These are phyloP conservation scores for Xylaria cubensis DNA, from an alignment of 495 filamentous ascomycete species.

Conservation along the genomic window DNA sequence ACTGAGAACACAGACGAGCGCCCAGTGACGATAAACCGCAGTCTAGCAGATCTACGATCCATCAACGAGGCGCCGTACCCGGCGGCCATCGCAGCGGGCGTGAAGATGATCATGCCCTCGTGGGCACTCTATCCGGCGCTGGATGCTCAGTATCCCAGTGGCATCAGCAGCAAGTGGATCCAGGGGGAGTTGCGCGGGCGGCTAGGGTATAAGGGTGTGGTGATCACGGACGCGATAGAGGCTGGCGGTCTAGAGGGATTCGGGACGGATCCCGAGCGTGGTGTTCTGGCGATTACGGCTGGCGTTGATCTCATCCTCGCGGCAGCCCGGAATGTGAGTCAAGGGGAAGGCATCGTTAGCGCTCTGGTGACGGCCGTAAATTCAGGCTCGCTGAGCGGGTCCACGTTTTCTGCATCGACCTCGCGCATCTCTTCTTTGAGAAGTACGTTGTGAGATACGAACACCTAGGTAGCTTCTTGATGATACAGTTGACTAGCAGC, in stretches of 20 bases:
- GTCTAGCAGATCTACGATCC: constrained; percentile 33
- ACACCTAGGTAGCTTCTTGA: neutral
- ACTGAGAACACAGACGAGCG: constrained; percentile 40
- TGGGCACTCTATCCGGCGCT: constrained; percentile 47
- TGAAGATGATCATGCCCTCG: constrained; percentile 48
- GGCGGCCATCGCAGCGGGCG: constrained; percentile 39
- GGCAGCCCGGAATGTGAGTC: constrained; percentile 39
- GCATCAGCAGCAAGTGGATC: constrained; percentile 43
- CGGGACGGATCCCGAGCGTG: constrained; percentile 36
- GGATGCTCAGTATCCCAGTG: constrained; percentile 41
- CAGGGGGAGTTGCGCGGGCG: constrained; percentile 40
- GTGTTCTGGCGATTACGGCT: constrained; percentile 38
- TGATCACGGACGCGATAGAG: constrained; percentile 48
- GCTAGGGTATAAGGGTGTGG: constrained; percentile 44
- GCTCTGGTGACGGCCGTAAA: constrained; percentile 38
- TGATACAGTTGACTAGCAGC: neutral
- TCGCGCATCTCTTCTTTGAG: constrained; percentile 37
- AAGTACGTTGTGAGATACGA: constrained; percentile 28
- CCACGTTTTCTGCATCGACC: constrained; percentile 31
- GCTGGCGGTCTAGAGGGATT: constrained; percentile 42
- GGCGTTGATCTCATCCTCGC: constrained; percentile 48
- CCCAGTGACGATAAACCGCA: constrained; percentile 43
- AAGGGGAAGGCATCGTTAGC: constrained; percentile 40
- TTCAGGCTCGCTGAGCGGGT: constrained; percentile 32
- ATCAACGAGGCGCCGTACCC: constrained; percentile 41